Percentiles rank a stretch among this genome's conserved stretches.
These are phyloP conservation scores for Citrus medica DNA, from an alignment of 345 rosid genomes.

Conservation along the genomic window DNA sequence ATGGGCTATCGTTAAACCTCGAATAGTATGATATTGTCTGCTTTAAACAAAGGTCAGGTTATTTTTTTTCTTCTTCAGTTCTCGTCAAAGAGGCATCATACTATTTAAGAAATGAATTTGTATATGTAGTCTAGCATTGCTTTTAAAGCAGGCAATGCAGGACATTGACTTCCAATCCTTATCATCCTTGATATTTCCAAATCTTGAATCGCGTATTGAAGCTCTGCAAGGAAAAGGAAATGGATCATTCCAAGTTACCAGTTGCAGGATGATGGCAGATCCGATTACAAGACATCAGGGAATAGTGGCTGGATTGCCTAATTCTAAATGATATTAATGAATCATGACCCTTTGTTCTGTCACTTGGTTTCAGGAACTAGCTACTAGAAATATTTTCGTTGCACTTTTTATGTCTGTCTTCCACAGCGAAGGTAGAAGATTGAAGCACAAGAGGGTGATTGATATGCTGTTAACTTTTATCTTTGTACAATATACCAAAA, in stretches of 20 bases:
- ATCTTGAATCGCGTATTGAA: no score
- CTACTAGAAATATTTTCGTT: neutral
- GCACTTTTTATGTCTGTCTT: neutral
- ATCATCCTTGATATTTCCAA: neutral
- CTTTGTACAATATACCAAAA: neutral
- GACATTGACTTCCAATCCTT: neutral
- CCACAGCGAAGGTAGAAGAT: neutral
- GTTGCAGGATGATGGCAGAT: neutral
- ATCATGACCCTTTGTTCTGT: neutral
- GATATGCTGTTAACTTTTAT: neutral
- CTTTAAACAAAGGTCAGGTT: neutral
- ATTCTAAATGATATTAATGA: neutral
- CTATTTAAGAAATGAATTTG: neutral
- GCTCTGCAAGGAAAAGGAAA: neutral
- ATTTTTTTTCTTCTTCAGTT: neutral
- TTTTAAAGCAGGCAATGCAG: neutral
- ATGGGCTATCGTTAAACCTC: conserved; percentile 38
- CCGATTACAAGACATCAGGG: neutral
- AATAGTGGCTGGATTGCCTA: neutral
- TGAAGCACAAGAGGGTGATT: neutral
- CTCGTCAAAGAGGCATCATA: neutral
- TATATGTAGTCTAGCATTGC: neutral
- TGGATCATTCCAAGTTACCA: neutral
- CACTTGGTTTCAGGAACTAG: neutral
- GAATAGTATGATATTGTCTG: neutral